These are phyloP conservation scores for Strobilomyces dryophilus DNA, from an alignment of 768 basidiomycete genomes.

Conservation along the genomic window DNA sequence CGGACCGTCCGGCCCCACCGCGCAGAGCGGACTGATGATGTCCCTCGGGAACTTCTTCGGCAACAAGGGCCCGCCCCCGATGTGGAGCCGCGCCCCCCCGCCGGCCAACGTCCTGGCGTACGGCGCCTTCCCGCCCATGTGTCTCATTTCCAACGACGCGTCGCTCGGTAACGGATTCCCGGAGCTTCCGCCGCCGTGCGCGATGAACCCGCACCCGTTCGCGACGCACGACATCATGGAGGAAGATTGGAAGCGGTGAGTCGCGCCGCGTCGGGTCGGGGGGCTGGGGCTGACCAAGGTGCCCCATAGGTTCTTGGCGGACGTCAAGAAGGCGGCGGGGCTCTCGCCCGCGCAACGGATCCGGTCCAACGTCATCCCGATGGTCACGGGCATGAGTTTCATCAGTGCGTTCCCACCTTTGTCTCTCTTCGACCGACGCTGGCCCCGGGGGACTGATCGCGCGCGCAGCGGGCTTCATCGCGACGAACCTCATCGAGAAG, in stretches of 20 bases:
- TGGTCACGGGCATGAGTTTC: constrained; percentile 28
- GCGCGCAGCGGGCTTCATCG: constrained; percentile 15
- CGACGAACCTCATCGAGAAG: constrained; percentile 14
- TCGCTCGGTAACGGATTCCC: constrained; percentile 43
- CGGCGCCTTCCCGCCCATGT: constrained; percentile 28
- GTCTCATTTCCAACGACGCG: constrained; percentile 23
- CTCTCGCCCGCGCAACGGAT: constrained; percentile 35
- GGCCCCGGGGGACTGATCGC: background rate
- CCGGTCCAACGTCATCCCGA: constrained; percentile 28
- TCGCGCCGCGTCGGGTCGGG: background rate
- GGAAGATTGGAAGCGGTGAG: constrained; percentile 46
- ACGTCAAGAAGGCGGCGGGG: constrained; percentile 32
- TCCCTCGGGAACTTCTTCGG: constrained; percentile 27
- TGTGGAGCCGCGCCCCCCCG: constrained; percentile 24
- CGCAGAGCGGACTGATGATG: background rate
- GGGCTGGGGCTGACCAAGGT: background rate
- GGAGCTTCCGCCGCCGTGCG: constrained; percentile 37
- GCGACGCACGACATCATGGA: constrained; percentile 44
- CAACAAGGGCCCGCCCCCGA: constrained; percentile 20
- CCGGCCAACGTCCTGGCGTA: constrained; percentile 7
- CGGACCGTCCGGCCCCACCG: background rate
- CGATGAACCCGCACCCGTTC: constrained; percentile 46
- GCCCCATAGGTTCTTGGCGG: constrained; percentile 31
- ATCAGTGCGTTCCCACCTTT: constrained; percentile 12
- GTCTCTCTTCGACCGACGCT: background rate